Evolutionary conservation across 1,284 basidiomycete genomes (phyloP), one percentile per base, ranked within the genome.

Genomic region (Athelia psychrophila): DNA sequence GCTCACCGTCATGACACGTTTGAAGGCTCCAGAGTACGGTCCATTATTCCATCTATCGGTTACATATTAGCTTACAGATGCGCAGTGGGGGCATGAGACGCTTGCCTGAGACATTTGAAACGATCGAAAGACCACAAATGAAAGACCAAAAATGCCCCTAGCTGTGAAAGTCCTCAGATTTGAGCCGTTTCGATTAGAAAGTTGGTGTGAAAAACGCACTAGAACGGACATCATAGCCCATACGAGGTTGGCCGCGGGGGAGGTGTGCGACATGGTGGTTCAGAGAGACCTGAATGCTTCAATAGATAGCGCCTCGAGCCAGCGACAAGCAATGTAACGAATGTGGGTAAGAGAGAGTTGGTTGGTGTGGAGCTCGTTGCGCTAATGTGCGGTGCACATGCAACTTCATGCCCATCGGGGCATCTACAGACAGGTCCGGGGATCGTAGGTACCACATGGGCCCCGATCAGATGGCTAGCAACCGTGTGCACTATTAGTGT

Each of bases 41-140:
- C 83, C 81, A 38, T 77, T 79, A 57, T 81, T 80, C 86, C 85
- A 89, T 64, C 87, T 88, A 50, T 20, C 10, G n/a, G 5, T 30
- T 42, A 42, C n/a, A 18, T 25, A 19, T 32, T 15, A n/a, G 25
- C n/a, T 8, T 48, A n/a, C n/a, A n/a, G n/a, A n/a, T 44, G 20
- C 47, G 24, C 16, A 32, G 3, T 32, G 48, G 22, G 25, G 19
- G 5, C 20, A 40, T 22, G 33, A 36, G 20, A 47, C 23, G 63
- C 78, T 58, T 57, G 87, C 87, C 62, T 80, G 45, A 90, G 64
- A 64, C 86, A 90, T 58, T 77, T 80, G 72, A 91, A 91, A 48
- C 78, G 75, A 64, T 91, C 88, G 63, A 87, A 91, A 3, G 82
- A 84, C 84, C 86, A 91, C 38, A 91, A 67, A 62, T 91, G 88